A percentile compares a stretch with the other conserved stretches of the same genome.
Conservation (phyloP, 345 rosid species). For the Schrenkiella parvula region DNA sequence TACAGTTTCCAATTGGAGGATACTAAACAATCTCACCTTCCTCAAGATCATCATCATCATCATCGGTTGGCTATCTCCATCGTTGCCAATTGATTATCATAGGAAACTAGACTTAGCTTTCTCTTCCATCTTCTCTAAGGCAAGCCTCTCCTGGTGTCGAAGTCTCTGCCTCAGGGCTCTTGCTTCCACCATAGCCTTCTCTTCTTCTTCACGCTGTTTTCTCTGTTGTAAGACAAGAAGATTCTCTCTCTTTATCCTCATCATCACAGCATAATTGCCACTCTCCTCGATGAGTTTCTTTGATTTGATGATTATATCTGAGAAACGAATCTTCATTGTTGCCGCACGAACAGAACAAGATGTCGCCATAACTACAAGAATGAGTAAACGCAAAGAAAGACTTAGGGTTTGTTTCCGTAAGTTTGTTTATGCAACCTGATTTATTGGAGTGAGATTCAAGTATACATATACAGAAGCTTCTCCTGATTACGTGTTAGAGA, state of each 20-base stretch:
- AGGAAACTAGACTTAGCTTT: no score
- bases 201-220: background rate
- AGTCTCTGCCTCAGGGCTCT: background rate
- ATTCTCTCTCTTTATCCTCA: background rate
- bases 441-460: no score
- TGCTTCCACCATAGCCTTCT: background rate
- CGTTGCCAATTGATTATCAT: no score
- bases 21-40: background rate
- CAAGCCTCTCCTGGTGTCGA: no score
- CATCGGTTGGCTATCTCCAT: background rate
- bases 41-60: background rate
- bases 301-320: background rate
- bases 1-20: no score
- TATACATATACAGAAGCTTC: no score
- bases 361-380: background rate
- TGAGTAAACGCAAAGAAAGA: no score
- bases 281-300: background rate
- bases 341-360: background rate
- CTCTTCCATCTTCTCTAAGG: no score
- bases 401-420: no score
- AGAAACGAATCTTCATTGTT: background rate
- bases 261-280: background rate
- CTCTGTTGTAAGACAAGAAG: no score
- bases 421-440: no score
- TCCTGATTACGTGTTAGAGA: no score